Base-by-base conservation (phyloP, 345 rosid genomes). In the Salix brachista region DNA sequence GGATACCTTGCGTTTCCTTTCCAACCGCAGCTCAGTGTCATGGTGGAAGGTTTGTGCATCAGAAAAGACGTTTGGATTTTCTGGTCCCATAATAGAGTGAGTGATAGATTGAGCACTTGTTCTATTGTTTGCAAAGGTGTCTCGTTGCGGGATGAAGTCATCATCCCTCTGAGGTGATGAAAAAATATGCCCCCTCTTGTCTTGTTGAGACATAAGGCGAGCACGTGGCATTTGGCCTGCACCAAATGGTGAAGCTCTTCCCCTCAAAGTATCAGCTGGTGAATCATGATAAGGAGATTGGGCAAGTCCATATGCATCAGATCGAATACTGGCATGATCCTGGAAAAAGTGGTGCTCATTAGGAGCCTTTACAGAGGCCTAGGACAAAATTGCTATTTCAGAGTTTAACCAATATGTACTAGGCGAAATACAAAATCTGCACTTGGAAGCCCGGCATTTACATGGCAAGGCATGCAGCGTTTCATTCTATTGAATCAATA, bases 271-370 rank as follows among this genome's bases (percentile, higher is more conserved):
- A 79, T 89, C 94, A 79, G 80, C 87, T 3, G 84, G 86, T 19
- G 80, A 65, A 76, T 89, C 93, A 67, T 76, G 89, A 78, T 83
- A 84, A 84, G 87, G 89, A 77, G 89, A 85, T 73, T 87, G 91
- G 41, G 84, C 56, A 80, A 71, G 79, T 60, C 90, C 92, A 83
- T 80, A 83, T 39, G 83, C 41, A 71, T 88, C 89, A 80, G 90
- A 84, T 80, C 90, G 86, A 75, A 71, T 67, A 74, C 70, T 73
- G 26, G 95, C 82, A 62, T 85, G 91, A 26, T 96, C 96, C 70
- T 85, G 90, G 65, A 90, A 78, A 39, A 88, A 84, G 73, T 86
- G 94, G 78, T 93, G 87, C 71, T 89, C 95, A 73, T 88, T 91
- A 77, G 84, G 79, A 79, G 85, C 85, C 82, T 89, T 87, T 52